phyloP scores from a whole-genome alignment of 345 rosid genomes.

The Boechera divaricarpa region DNA sequence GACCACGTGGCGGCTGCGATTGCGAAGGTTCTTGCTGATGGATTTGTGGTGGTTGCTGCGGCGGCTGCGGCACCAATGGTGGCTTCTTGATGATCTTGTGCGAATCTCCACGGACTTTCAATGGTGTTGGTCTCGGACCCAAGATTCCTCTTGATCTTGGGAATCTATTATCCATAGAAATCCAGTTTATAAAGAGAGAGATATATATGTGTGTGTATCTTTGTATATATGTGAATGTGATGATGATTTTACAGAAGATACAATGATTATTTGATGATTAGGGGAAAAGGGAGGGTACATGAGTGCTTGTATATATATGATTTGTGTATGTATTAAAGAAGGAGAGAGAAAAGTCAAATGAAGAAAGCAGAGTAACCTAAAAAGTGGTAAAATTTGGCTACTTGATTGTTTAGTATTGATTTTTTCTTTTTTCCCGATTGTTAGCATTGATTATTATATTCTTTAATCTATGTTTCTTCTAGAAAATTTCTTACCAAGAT shows the following conservation, averaged over 20 bases:
- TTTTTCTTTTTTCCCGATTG: background rate
- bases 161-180: slow-evolving; percentile 54
- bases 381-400: slow-evolving; percentile 46
- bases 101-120: slow-evolving; percentile 74
- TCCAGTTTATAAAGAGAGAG: slow-evolving; percentile 20
- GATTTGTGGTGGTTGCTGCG: slow-evolving; percentile 35
- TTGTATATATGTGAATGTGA: slow-evolving; percentile 11
- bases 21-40: slow-evolving; percentile 36
- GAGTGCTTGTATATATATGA: slow-evolving; percentile 39
- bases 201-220: background rate
- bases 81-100: slow-evolving; percentile 75
- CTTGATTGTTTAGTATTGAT: slow-evolving; percentile 27
- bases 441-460: slow-evolving; percentile 17
- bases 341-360: slow-evolving; percentile 44
- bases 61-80: slow-evolving; percentile 57
- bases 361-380: slow-evolving; percentile 31
- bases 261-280: slow-evolving; percentile 42
- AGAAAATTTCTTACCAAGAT: slow-evolving; percentile 35
- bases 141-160: slow-evolving; percentile 71
- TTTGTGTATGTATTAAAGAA: slow-evolving; percentile 25
- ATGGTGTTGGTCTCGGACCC: slow-evolving; percentile 82
- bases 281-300: slow-evolving; percentile 31
- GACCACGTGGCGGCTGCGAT: slow-evolving; percentile 51
- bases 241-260: slow-evolving; percentile 33
- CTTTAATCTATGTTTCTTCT: slow-evolving; percentile 17